phyloP scores from a whole-genome alignment of 306 rosid species.

The Malus sieversii region DNA sequence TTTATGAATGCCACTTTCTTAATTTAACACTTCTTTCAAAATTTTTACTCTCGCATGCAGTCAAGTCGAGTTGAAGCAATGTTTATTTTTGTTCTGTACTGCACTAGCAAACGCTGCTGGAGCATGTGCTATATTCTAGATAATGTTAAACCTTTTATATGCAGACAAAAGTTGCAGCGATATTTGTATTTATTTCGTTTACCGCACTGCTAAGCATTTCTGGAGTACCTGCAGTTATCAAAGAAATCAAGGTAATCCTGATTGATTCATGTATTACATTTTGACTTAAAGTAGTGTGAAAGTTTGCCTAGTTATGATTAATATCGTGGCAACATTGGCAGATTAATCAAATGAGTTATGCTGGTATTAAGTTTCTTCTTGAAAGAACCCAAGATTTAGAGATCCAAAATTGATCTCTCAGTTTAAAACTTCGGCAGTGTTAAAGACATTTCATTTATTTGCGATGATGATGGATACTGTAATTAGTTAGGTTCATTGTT shows the following conservation, averaged over 20 bases:
- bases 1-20: neutral
- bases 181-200: constrained; percentile 80
- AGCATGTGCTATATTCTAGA: neutral
- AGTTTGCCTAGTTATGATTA: constrained; percentile 3
- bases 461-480: neutral
- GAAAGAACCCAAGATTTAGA: neutral
- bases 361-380: neutral
- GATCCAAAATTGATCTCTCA: neutral
- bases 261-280: neutral
- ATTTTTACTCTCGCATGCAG: neutral
- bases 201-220: constrained; percentile 88
- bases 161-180: constrained; percentile 96
- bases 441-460: neutral
- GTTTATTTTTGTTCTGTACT: neutral
- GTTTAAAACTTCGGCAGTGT: neutral
- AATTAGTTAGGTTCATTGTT: neutral
- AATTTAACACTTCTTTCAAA: too few relatives aligned
- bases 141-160: neutral
- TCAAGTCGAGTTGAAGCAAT: neutral
- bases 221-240: constrained; percentile 77
- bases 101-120: neutral
- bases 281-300: neutral
- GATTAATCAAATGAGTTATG: neutral
- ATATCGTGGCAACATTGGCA: neutral
- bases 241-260: constrained; percentile 69